Evolutionary conservation across 768 basidiomycete genomes (phyloP).

Genomic region (Collybiopsis confluens): DNA sequence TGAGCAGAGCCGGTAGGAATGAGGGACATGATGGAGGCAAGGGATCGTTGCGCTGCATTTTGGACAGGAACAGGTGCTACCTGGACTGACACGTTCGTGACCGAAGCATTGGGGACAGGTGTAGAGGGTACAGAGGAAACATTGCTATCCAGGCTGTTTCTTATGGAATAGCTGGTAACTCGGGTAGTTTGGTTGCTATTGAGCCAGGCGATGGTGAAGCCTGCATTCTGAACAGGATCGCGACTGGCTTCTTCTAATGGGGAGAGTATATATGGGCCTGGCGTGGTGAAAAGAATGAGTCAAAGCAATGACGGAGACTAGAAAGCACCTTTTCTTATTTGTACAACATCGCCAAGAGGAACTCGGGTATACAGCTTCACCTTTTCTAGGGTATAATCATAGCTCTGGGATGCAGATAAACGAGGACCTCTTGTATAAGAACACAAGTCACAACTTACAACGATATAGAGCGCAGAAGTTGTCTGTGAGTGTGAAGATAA

Average conservation of each 20-base stretch:
- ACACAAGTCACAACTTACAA: slow-evolving; percentile 39
- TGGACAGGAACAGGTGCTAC: background rate
- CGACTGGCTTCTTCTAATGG: slow-evolving; percentile 90
- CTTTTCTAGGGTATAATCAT: slow-evolving; percentile 90
- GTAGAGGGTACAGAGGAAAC: background rate
- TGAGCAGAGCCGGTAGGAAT: background rate
- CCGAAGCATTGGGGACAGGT: background rate
- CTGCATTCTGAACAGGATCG: slow-evolving; percentile 83
- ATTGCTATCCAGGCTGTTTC: slow-evolving; percentile 50
- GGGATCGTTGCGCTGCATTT: slow-evolving; percentile 1
- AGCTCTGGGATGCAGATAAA: slow-evolving; percentile 52
- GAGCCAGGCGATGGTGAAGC: slow-evolving; percentile 81
- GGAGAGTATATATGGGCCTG: slow-evolving; percentile 94
- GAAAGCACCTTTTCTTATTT: slow-evolving; percentile 69
- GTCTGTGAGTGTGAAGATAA: slow-evolving; percentile 20
- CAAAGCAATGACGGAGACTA: background rate
- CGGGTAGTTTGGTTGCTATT: slow-evolving; percentile 70
- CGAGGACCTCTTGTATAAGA: background rate
- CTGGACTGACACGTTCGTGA: background rate
- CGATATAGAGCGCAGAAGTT: slow-evolving; percentile 63
- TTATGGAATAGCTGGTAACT: slow-evolving; percentile 79
- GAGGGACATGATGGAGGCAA: slow-evolving; percentile 3
- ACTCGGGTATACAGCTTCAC: slow-evolving; percentile 88
- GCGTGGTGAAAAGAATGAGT: slow-evolving; percentile 6
- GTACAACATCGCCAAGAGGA: slow-evolving; percentile 74